Evolutionary conservation across 2,329 filamentous ascomycete genomes (phyloP), one percentile per base, ranked within the genome.

Genomic region (Colletotrichum melonis): DNA sequence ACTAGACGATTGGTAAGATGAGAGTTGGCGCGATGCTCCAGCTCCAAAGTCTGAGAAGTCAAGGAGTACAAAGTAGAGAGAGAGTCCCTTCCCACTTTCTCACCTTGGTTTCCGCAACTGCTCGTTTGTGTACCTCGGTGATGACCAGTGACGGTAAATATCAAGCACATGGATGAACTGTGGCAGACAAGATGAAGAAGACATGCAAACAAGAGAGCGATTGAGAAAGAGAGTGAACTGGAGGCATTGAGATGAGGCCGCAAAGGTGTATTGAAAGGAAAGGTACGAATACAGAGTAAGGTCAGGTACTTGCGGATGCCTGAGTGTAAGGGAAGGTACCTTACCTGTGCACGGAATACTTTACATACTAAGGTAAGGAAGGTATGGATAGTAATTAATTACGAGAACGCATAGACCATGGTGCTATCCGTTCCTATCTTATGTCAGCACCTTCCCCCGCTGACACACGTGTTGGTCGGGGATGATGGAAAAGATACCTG

Each of bases 381-480:
- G 2, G 42, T 46, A 46, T 7, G 42, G 42, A 32, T 46, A 46
- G 42, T 46, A 46, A 46, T 46, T 46, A 46, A 46, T 46, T 46
- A 46, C 42, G 42, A 46, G 42, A 7, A 19, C 42, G 42, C 42
- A 46, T 46, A 46, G 42, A 46, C 16, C 42, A 46, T 46, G 3
- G 19, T 46, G 42, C 5, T 46, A 46, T 46, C 42, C 42, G 42
- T 46, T 19, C 42, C 19, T n/a, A 7, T n/a, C 42, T 46, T 46
- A 46, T 46, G 42, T 46, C 42, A 46, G 42, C 42, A 46, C 22
- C 12, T n/a, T n/a, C 8, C 58, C 26, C 35, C 19, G 35, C 24
- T n/a, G 58, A 38, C 28, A 49, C 38, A 49, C 38, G 59, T 63
- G 59, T 63, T 63, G 59, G 38, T 63, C 59, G 30, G 16, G 59